These are phyloP conservation scores for Botrytis cinerea DNA, from an alignment of 2,329 filamentous ascomycete genomes.

Conservation along the genomic window DNA sequence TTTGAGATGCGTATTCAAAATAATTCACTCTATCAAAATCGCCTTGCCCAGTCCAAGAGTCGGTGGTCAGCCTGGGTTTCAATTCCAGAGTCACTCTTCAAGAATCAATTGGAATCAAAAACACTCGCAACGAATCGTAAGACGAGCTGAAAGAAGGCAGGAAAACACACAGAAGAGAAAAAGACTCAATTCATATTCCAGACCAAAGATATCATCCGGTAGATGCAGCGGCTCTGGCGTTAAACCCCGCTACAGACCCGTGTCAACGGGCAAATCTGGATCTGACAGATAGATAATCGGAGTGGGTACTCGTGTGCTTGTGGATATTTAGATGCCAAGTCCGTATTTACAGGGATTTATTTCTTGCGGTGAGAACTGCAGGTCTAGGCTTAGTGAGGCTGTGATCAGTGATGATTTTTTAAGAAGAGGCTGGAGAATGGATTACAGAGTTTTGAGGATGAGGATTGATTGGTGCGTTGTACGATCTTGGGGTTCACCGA, in stretches of 20 bases:
- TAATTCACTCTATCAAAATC: background rate
- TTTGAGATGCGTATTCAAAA: background rate
- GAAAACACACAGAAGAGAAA: background rate
- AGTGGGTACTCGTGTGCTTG: background rate
- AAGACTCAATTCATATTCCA: slow-evolving; percentile 11
- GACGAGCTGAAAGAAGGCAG: background rate
- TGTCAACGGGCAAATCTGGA: background rate
- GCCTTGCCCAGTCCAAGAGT: background rate
- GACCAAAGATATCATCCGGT: slow-evolving; percentile 3
- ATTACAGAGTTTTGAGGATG: background rate
- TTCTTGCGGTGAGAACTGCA: slow-evolving; percentile 24
- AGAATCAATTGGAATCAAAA: background rate
- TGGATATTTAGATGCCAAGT: slow-evolving; percentile 1
- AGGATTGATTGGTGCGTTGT: slow-evolving; percentile 6
- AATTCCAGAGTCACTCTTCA: background rate
- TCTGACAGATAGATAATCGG: slow-evolving; percentile 16
- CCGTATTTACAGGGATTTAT: background rate
- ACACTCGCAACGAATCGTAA: background rate
- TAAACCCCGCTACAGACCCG: slow-evolving; percentile 14
- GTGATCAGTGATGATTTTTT: background rate
- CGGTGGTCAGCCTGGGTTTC: background rate
- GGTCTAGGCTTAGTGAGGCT: slow-evolving; percentile 18
- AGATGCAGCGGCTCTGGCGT: slow-evolving; percentile 5
- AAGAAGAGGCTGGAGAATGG: slow-evolving; percentile 21
- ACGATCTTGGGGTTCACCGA: slow-evolving; percentile 22